A percentile compares a stretch with the other conserved stretches of the same genome.
These are phyloP conservation scores for Prototheca cutis DNA, from an alignment of 163 green algal genomes.

Conservation along the genomic window DNA sequence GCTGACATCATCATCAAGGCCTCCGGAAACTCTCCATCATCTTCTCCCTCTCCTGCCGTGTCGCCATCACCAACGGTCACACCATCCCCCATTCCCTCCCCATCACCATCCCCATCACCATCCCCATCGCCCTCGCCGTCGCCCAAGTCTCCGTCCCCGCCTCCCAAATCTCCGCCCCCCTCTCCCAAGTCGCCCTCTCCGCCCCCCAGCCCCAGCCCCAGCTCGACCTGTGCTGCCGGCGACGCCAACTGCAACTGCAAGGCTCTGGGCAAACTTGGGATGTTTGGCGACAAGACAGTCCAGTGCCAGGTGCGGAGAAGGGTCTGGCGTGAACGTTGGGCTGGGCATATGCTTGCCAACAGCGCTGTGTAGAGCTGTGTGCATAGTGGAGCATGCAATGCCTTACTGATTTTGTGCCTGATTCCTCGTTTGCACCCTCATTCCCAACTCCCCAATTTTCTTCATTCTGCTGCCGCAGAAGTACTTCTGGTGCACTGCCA, in stretches of 20 bases:
- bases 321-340: too few relatives aligned
- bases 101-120: neutral
- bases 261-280: neutral
- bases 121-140: neutral
- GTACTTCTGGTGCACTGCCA: conserved; percentile 4
- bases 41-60: neutral
- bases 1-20: conserved; percentile 16
- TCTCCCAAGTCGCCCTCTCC: neutral
- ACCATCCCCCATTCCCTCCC: neutral
- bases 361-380: too few relatives aligned
- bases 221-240: neutral
- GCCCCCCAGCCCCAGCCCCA: neutral
- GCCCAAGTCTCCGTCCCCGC: neutral
- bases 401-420: too few relatives aligned
- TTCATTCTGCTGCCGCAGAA: too few relatives aligned
- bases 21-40: neutral
- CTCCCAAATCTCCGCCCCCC: neutral
- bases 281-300: neutral
- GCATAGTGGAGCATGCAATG: too few relatives aligned
- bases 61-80: neutral
- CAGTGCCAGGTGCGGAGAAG: neutral
- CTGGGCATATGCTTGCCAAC: too few relatives aligned
- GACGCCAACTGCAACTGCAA: neutral
- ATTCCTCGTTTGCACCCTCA: too few relatives aligned
- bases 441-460: too few relatives aligned